Conservation (phyloP, 2,329 filamentous ascomycete species). For the Byssochlamys sp. region DNA sequence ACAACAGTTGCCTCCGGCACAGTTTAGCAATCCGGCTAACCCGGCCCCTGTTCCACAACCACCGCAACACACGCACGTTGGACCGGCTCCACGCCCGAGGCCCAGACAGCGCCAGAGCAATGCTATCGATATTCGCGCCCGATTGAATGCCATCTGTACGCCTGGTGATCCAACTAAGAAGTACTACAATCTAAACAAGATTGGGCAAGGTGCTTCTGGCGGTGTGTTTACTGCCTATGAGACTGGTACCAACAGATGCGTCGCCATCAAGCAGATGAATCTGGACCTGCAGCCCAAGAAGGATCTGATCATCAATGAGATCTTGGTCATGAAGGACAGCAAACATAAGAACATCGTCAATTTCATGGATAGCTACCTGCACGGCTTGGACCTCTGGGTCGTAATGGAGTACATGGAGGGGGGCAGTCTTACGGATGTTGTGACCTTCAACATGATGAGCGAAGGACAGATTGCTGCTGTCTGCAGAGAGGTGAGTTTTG, state of each 20-base stretch:
- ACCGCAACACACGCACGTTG: constrained; percentile 32
- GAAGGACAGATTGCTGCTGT: constrained; percentile 95
- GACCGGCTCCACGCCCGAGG: constrained; percentile 57
- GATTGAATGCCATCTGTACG: constrained; percentile 80
- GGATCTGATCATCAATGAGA: constrained; percentile 97
- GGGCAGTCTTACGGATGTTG: constrained; percentile 91
- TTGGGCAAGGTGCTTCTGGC: constrained; percentile 92
- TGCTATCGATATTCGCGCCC: constrained; percentile 69
- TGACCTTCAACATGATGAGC: constrained; percentile 98
- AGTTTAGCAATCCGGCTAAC: constrained; percentile 29
- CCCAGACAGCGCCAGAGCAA: constrained; percentile 71
- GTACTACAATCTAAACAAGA: constrained; percentile 82
- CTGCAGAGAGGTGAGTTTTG: constrained; percentile 60
- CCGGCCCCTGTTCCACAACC: constrained; percentile 29
- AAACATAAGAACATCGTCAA: constrained; percentile 98
- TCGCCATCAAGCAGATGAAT: constrained; percentile 99
- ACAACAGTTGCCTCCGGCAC: constrained; percentile 23
- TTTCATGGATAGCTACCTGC: constrained; percentile 93
- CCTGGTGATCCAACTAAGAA: constrained; percentile 79
- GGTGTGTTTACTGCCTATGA: constrained; percentile 91
- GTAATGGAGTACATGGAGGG: constrained; percentile 99
- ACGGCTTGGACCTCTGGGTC: constrained; percentile 87
- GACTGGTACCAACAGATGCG: constrained; percentile 69
- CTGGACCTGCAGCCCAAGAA: constrained; percentile 97
- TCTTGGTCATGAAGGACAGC: constrained; percentile 97